Evolutionary conservation across 2,329 filamentous ascomycete genomes (phyloP).

Genomic region (Colletotrichum musae): DNA sequence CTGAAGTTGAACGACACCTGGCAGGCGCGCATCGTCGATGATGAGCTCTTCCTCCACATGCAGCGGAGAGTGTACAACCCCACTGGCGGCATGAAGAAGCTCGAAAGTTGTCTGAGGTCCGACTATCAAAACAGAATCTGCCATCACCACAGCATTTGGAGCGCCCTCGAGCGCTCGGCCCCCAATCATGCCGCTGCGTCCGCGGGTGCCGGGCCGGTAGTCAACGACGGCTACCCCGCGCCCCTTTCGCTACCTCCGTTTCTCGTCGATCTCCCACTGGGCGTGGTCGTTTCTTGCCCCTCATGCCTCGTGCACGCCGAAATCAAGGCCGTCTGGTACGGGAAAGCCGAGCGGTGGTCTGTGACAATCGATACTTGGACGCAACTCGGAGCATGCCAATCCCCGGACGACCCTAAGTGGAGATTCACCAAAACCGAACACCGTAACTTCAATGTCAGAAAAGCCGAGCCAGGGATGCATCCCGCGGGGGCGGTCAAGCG

Average conservation of each 20-base stretch:
- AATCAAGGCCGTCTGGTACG: constrained; percentile 16
- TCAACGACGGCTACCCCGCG: background rate
- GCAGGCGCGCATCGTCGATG: constrained; percentile 36
- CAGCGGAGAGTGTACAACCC: background rate
- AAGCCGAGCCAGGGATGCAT: background rate
- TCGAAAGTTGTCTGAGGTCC: background rate
- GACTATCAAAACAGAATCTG: background rate
- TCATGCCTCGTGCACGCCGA: constrained; percentile 36
- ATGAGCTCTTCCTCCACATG: constrained; percentile 35
- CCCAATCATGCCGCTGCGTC: background rate
- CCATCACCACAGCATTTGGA: constrained; percentile 4
- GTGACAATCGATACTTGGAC: constrained; percentile 33
- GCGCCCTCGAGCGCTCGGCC: background rate
- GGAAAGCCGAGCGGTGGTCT: constrained; percentile 19
- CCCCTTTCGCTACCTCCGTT: background rate
- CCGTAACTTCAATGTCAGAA: too few species aligned
- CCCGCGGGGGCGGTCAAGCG: constrained; percentile 20
- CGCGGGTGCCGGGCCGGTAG: too few species aligned
- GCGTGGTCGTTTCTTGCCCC: constrained; percentile 31
- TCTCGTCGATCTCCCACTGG: background rate
- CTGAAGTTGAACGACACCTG: background rate
- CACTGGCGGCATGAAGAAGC: background rate
- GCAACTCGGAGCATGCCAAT: constrained; percentile 35
- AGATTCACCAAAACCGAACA: too few species aligned
- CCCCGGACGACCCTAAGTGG: constrained; percentile 36